A percentile compares a stretch with the other conserved stretches of the same genome.
Evolutionary conservation across 257 asterid genomes (phyloP).

Genomic region (Fraxinus pennsylvanica): DNA sequence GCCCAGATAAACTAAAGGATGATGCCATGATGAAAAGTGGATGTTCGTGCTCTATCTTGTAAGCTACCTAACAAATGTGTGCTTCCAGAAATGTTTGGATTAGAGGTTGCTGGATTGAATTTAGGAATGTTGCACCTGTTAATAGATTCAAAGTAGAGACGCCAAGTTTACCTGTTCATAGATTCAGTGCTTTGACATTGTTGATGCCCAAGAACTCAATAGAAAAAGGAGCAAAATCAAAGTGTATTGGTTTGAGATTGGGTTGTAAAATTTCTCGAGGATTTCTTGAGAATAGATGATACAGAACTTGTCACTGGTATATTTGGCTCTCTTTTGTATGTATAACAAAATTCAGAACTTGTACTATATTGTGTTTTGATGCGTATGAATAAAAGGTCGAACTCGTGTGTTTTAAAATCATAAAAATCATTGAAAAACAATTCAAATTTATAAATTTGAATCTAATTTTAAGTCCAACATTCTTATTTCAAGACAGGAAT

Average conservation of each 20-base stretch:
- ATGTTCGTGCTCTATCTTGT: slow-evolving; percentile 73
- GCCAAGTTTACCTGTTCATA: slow-evolving; percentile 13
- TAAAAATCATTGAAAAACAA: neutral
- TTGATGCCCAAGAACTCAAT: neutral
- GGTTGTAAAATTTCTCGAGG: slow-evolving; percentile 15
- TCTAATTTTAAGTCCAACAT: neutral
- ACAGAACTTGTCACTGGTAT: slow-evolving; percentile 2
- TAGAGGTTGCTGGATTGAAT: slow-evolving; percentile 30
- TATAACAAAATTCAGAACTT: slow-evolving; percentile 21
- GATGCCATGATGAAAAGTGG: slow-evolving; percentile 58
- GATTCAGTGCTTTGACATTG: slow-evolving; percentile 11
- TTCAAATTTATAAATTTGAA: neutral
- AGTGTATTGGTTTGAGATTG: slow-evolving; percentile 24
- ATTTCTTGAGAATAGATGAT: neutral
- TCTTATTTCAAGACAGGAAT: neutral
- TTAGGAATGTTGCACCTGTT: slow-evolving; percentile 36
- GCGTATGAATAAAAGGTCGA: neutral
- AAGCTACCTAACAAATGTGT: slow-evolving; percentile 16
- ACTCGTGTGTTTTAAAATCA: neutral
- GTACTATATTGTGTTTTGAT: neutral
- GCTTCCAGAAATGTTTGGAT: slow-evolving; percentile 33
- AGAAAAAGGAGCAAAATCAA: neutral
- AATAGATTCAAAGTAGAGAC: slow-evolving; percentile 31
- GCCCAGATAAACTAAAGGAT: slow-evolving; percentile 66
- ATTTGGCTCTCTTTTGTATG: slow-evolving; percentile 25